Conservation (phyloP, 768 basidiomycete species). For the Imleria badia region DNA sequence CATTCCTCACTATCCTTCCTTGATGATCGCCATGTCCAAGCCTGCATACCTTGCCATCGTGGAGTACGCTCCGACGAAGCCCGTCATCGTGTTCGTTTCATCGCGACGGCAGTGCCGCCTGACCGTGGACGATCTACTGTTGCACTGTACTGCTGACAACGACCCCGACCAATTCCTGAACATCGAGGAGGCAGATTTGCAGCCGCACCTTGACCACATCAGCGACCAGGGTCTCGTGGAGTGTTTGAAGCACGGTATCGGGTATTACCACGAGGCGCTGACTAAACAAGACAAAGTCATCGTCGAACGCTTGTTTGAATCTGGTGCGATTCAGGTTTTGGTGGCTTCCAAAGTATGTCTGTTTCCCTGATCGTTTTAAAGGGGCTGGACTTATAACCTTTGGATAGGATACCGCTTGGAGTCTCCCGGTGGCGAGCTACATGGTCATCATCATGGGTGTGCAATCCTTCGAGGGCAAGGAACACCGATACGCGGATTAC, state of each 20-base stretch:
- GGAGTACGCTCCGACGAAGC: constrained; percentile 83
- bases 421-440: constrained; percentile 87
- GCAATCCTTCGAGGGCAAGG: constrained; percentile 93
- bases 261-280: constrained; percentile 94
- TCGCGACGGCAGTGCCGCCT: constrained; percentile 92
- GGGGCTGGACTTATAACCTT: background rate
- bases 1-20: constrained; percentile 95
- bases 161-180: constrained; percentile 86
- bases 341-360: constrained; percentile 83
- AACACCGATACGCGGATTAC: constrained; percentile 97
- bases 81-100: constrained; percentile 90
- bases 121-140: constrained; percentile 87
- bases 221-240: constrained; percentile 74
- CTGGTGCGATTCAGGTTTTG: constrained; percentile 92
- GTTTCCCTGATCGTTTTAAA: background rate
- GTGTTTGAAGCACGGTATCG: constrained; percentile 85
- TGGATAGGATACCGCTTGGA: constrained; percentile 90
- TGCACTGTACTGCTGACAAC: constrained; percentile 87
- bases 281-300: constrained; percentile 91
- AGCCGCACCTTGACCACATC: constrained; percentile 86
- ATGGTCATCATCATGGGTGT: constrained; percentile 99
- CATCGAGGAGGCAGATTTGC: constrained; percentile 76
- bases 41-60: constrained; percentile 92
- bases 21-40: constrained; percentile 99
- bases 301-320: constrained; percentile 88